Conservation (phyloP, 768 basidiomycete genomes). For the Boletus rex-veris region DNA sequence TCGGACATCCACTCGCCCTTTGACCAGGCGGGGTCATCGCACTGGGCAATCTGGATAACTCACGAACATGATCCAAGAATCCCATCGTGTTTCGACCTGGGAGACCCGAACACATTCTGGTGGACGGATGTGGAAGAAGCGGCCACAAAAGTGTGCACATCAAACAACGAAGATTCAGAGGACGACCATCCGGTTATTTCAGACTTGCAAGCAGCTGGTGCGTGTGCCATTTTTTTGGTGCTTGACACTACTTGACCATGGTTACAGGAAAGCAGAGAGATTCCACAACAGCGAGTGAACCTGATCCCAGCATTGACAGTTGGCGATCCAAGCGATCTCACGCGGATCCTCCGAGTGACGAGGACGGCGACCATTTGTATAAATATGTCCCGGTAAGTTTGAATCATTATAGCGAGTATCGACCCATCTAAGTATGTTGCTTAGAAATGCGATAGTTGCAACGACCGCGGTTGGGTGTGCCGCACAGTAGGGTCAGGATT, state of each 20-base stretch:
- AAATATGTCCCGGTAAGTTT: neutral
- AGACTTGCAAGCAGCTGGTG: no score
- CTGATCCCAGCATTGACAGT: no score
- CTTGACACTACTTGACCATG: no score
- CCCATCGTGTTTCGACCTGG: neutral
- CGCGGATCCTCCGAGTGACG: neutral
- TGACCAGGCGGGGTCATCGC: neutral
- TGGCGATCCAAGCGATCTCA: neutral
- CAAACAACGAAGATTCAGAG: neutral
- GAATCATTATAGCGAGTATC: neutral
- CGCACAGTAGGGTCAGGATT: neutral
- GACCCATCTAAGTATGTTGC: neutral
- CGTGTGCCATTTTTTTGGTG: no score
- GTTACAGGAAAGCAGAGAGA: no score
- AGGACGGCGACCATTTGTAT: neutral
- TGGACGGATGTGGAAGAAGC: neutral
- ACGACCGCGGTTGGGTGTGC: neutral
- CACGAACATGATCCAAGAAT: neutral
- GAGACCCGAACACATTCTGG: constrained; percentile 10
- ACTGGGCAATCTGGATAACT: neutral
- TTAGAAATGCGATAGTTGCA: constrained; percentile 1
- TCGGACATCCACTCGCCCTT: constrained; percentile 4
- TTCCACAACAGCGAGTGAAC: no score
- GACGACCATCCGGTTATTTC: neutral
- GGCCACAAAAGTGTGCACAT: neutral